Base-by-base conservation (phyloP, 2,329 filamentous ascomycete genomes). In the Aspergillus piperis region DNA sequence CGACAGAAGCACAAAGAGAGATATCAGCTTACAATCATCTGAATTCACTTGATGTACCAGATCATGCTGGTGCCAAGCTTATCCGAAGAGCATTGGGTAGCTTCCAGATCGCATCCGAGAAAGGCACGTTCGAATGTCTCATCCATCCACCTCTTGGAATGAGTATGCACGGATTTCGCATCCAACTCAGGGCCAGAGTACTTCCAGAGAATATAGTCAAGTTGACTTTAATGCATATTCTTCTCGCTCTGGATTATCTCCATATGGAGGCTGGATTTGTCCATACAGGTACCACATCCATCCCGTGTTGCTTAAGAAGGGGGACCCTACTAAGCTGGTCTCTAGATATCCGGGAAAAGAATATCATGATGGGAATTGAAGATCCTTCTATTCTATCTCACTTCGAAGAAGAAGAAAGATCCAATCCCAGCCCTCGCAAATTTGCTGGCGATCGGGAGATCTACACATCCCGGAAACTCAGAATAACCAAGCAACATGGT, bases 391-490 rank as follows among this genome's bases (percentile, higher is more conserved):
- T 59, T 5, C 6, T 59, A 17, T 13, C 36, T 5, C n/a, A 55
- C 27, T 53, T 59, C 23, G 52, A 59, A 57, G 32, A 57, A 15
- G 32, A 42, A 3, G 60, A 59, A 7, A 60, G 57, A 39, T 57
- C 53, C 32, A 65, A 62, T 54, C 70, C 67, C 4, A 68, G 63
- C 51, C 59, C 66, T 1, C 56, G 62, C 5, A 73, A 73, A 61
- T 39, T 70, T 19, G 52, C 65, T 48, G 62, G 58, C 3, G 57
- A 66, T 51, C 62, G 64, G 8, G 54, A 61, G 8, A 69, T 74
- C 17, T 74, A 73, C 61, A 25, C 51, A 17, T 69, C 70, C 17
- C 63, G 67, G 15, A 52, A 68, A 8, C 63, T 73, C 2, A 51
- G 50, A 2, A 69, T 58, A 11, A 62, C 69, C 3, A 68, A 67